Conservation (phyloP, 148 eudicot genomes). For the Fagopyrum homotropicum region DNA sequence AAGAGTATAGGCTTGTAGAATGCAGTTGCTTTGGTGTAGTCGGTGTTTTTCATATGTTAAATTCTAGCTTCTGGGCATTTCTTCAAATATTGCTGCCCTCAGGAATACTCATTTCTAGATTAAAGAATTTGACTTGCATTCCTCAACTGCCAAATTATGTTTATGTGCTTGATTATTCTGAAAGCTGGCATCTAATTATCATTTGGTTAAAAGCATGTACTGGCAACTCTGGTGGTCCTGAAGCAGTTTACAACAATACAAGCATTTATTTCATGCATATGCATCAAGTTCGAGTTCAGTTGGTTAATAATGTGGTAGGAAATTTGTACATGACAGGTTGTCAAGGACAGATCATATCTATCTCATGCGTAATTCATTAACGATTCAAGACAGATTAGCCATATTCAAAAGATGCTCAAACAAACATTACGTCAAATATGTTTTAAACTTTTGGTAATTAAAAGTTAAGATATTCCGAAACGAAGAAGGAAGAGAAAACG, state of each 20-base stretch:
- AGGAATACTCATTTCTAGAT: too few relatives aligned
- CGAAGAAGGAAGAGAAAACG: background rate
- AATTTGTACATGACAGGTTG: background rate
- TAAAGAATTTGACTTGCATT: too few relatives aligned
- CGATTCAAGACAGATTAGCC: too few relatives aligned
- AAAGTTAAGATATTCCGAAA: background rate
- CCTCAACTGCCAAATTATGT: background rate
- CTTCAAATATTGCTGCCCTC: background rate
- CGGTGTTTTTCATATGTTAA: background rate
- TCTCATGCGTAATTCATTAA: background rate
- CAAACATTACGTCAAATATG: too few relatives aligned
- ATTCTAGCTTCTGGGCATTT: background rate
- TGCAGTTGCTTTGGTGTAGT: background rate
- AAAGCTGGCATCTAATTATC: background rate
- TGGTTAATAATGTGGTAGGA: background rate
- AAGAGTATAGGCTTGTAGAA: background rate
- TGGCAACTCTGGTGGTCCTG: too few relatives aligned
- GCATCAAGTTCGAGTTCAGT: too few relatives aligned
- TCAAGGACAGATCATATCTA: background rate
- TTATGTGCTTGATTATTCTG: background rate
- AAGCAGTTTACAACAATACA: too few relatives aligned
- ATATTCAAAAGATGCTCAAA: too few relatives aligned
- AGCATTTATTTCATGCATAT: too few relatives aligned
- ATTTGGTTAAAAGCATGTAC: too few relatives aligned
- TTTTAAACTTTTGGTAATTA: too few relatives aligned